phyloP scores from a whole-genome alignment of 1,284 basidiomycete genomes.

The Cutaneotrichosporon sp. region DNA sequence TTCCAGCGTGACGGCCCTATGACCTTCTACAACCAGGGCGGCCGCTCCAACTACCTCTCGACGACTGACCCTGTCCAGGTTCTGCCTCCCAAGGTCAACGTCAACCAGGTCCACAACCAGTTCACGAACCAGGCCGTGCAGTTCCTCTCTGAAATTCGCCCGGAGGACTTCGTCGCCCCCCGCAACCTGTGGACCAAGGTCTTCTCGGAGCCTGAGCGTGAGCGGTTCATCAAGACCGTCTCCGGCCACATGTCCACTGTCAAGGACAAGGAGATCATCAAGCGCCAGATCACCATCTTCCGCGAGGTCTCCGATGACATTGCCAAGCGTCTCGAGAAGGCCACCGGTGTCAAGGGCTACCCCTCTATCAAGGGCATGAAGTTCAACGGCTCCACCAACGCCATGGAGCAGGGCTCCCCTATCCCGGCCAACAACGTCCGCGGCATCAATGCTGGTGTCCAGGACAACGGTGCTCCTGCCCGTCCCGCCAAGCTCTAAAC shows the following conservation, averaged over 20 bases:
- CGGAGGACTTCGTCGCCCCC: slow-evolving; percentile 86
- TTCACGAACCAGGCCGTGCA: slow-evolving; percentile 68
- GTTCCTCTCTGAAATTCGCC: slow-evolving; percentile 71
- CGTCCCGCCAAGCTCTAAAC: slow-evolving; percentile 6
- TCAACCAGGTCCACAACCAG: slow-evolving; percentile 59
- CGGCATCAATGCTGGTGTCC: slow-evolving; percentile 9
- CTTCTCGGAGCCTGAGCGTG: slow-evolving; percentile 62
- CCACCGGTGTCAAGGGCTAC: slow-evolving; percentile 55
- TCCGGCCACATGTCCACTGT: slow-evolving; percentile 65
- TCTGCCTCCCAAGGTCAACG: slow-evolving; percentile 28
- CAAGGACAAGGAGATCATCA: slow-evolving; percentile 62
- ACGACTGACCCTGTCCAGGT: slow-evolving; percentile 53
- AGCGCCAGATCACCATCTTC: slow-evolving; percentile 72
- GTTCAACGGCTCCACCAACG: slow-evolving; percentile 53
- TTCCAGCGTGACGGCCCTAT: slow-evolving; percentile 63
- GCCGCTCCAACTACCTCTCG: slow-evolving; percentile 79
- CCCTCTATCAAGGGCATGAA: slow-evolving; percentile 56
- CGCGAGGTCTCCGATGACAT: slow-evolving; percentile 68
- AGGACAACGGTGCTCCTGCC: slow-evolving; percentile 11
- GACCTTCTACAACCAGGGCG: slow-evolving; percentile 70
- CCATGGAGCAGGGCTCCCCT: slow-evolving; percentile 1
- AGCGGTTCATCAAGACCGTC: slow-evolving; percentile 71
- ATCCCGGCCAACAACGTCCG: slow-evolving; percentile 11
- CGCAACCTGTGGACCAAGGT: slow-evolving; percentile 72
- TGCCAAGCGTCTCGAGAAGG: slow-evolving; percentile 67